Conservation (phyloP, 1,284 basidiomycete species). For the Ceratobasidium sp. region DNA sequence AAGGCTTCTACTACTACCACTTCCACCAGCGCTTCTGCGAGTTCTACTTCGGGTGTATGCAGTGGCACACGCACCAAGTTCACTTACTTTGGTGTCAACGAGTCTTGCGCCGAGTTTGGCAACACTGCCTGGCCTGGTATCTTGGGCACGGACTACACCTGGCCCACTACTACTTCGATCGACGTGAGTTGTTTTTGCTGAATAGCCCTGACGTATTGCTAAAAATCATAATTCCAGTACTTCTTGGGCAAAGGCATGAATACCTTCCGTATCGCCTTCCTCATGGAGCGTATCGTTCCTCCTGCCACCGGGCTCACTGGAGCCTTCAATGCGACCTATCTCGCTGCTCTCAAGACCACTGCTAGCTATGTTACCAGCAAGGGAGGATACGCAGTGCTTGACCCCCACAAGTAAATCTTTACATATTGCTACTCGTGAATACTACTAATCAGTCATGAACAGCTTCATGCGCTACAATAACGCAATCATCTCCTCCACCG, state of each 20-base stretch:
- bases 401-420: constrained; percentile 58
- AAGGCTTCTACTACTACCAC: constrained; percentile 27
- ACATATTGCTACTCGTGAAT: not conserved
- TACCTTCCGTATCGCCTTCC: constrained; percentile 70
- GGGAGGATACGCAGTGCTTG: constrained; percentile 66
- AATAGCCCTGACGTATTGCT: not conserved
- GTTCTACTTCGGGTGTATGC: constrained; percentile 35
- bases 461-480: constrained; percentile 70
- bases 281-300: constrained; percentile 66
- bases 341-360: constrained; percentile 62
- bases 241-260: constrained; percentile 69
- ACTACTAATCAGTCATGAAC: constrained; percentile 41
- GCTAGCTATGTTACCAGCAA: constrained; percentile 70
- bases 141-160: constrained; percentile 55
- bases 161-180: constrained; percentile 60
- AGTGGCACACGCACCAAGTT: constrained; percentile 62
- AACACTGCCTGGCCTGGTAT: constrained; percentile 49
- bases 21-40: constrained; percentile 42
- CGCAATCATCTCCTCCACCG: constrained; percentile 61
- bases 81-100: constrained; percentile 70
- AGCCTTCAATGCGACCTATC: constrained; percentile 59
- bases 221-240: constrained; percentile 54
- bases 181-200: constrained; percentile 53
- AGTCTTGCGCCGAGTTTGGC: constrained; percentile 70
- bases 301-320: constrained; percentile 53